phyloP scores from a whole-genome alignment of 768 basidiomycete genomes.

The Russula brevipes region DNA sequence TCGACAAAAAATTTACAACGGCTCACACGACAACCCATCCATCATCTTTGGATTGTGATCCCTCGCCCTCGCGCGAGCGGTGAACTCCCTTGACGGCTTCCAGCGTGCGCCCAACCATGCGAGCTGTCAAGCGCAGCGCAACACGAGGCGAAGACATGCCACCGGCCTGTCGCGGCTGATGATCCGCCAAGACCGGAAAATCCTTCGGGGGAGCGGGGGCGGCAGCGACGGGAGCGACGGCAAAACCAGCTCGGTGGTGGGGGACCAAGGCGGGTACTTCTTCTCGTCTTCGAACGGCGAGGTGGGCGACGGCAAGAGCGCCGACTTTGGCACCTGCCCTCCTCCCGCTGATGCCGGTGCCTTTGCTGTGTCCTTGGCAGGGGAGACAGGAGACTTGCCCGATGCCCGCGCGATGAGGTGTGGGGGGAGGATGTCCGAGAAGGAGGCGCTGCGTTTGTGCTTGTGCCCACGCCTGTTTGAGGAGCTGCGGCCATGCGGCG shows the following conservation, averaged over 20 bases:
- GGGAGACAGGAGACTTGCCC: too few species aligned
- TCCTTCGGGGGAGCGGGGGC: not conserved
- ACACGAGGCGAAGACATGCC: not conserved
- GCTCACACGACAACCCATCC: slow-evolving; percentile 1
- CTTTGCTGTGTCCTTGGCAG: too few species aligned
- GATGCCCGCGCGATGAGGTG: slow-evolving; percentile 8
- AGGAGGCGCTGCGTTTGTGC: slow-evolving; percentile 4
- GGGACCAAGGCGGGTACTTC: not conserved
- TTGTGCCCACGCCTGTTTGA: not conserved
- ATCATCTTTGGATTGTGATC: not conserved
- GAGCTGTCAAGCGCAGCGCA: not conserved
- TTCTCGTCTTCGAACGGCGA: not conserved
- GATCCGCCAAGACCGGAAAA: not conserved
- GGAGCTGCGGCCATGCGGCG: not conserved
- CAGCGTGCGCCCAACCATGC: slow-evolving; percentile 6
- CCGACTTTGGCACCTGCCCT: not conserved
- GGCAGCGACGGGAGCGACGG: not conserved
- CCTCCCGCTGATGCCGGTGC: not conserved
- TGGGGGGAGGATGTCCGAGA: slow-evolving; percentile 17
- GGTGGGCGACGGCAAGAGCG: not conserved
- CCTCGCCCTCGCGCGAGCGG: not conserved
- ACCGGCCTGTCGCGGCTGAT: not conserved
- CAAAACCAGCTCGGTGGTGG: not conserved
- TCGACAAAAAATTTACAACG: too few species aligned
- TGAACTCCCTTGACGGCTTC: not conserved